These are phyloP conservation scores for Hypoxylon fragiforme DNA, from an alignment of 495 filamentous ascomycete species.

Conservation along the genomic window DNA sequence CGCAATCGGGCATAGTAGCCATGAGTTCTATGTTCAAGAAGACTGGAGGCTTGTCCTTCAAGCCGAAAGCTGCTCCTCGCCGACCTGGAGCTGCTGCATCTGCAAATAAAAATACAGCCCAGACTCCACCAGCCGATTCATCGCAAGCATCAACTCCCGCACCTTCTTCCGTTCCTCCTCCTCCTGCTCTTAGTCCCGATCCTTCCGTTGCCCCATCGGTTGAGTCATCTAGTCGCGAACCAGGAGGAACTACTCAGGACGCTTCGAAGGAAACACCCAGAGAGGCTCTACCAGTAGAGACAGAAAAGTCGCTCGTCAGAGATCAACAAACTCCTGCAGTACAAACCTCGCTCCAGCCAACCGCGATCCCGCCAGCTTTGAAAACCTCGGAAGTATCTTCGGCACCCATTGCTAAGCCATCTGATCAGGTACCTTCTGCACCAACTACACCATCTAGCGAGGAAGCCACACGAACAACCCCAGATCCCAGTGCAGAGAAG, in stretches of 20 bases:
- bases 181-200: constrained; percentile 8
- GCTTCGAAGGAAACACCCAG: constrained; percentile 7
- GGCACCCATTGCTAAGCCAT: neutral
- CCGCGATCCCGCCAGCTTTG: constrained; percentile 1
- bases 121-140: constrained; percentile 20
- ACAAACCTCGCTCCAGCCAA: neutral
- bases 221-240: constrained; percentile 10
- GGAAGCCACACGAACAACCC: constrained; percentile 1
- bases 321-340: neutral
- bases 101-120: constrained; percentile 20
- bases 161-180: constrained; percentile 23
- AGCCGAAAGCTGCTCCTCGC: constrained; percentile 43
- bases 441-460: constrained; percentile 29
- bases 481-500: constrained; percentile 1
- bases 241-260: neutral
- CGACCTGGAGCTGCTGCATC: constrained; percentile 21
- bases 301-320: neutral
- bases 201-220: constrained; percentile 4
- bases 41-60: constrained; percentile 47
- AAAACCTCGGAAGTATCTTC: too few relatives aligned
- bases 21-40: constrained; percentile 53
- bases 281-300: neutral
- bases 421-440: constrained; percentile 29
- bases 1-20: constrained; percentile 13
- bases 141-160: constrained; percentile 25